Conservation (phyloP, 164 flowering plant genomes). For the Piper betle region DNA sequence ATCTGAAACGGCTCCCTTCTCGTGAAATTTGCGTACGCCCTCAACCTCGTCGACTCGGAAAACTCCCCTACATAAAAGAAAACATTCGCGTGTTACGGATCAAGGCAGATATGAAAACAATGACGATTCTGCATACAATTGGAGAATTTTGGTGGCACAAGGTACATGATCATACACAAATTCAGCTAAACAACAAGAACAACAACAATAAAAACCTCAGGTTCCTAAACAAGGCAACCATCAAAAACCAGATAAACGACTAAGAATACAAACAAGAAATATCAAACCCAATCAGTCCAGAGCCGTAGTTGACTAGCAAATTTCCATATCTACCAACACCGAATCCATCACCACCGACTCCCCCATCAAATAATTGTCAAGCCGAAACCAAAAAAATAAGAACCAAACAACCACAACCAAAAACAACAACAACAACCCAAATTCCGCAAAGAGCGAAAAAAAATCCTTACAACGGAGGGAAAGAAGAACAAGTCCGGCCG, state of each 20-base stretch:
- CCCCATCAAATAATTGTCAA: too few relatives aligned
- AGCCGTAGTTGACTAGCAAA: too few relatives aligned
- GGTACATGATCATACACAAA: background rate
- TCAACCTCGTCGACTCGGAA: background rate
- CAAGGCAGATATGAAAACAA: background rate
- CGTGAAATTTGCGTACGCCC: background rate
- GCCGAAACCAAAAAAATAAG: background rate
- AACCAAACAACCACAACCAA: background rate
- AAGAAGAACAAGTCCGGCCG: conserved; percentile 1
- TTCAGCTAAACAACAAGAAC: background rate
- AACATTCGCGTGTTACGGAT: background rate
- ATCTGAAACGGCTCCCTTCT: conserved; percentile 14
- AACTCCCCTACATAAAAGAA: background rate
- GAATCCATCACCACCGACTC: too few relatives aligned
- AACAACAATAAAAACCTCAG: background rate
- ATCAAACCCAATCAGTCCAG: too few relatives aligned
- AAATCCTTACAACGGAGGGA: too few relatives aligned
- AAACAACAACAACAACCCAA: background rate
- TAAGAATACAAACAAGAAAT: too few relatives aligned
- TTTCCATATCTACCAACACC: too few relatives aligned
- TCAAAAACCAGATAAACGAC: too few relatives aligned
- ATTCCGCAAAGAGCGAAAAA: background rate
- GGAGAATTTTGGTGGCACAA: background rate
- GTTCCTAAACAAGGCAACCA: too few relatives aligned
- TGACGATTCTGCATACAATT: background rate